Evolutionary conservation across 345 rosid genomes (phyloP).

Genomic region (Viola odorata): DNA sequence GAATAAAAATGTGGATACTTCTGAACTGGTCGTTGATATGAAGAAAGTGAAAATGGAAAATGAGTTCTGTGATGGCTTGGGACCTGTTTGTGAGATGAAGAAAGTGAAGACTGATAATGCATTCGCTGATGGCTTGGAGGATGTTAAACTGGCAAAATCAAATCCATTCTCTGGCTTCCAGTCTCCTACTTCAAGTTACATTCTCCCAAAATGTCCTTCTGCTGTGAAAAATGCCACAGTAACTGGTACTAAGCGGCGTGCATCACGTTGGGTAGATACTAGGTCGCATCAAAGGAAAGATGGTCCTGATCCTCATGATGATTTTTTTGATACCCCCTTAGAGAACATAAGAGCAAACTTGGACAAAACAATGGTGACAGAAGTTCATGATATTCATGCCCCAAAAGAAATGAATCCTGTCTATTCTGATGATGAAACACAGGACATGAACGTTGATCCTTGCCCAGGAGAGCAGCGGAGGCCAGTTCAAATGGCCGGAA

Average conservation of each 20-base stretch:
- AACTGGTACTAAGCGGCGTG: constrained; percentile 57
- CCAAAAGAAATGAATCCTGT: constrained; percentile 26
- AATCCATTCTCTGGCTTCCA: constrained; percentile 30
- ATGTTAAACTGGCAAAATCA: constrained; percentile 30
- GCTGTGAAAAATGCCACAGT: constrained; percentile 34
- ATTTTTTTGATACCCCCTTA: constrained; percentile 78
- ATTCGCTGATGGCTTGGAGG: constrained; percentile 24
- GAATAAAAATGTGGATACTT: constrained; percentile 18
- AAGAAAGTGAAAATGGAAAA: constrained; percentile 35
- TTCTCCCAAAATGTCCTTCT: constrained; percentile 24
- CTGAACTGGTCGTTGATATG: constrained; percentile 17
- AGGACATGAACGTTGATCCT: constrained; percentile 48
- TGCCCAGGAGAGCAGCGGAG: constrained; percentile 33
- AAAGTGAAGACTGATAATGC: constrained; percentile 35
- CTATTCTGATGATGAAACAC: constrained; percentile 66
- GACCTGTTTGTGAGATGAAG: constrained; percentile 18
- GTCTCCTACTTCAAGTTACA: constrained; percentile 23
- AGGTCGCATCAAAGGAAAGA: constrained; percentile 47
- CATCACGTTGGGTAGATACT: constrained; percentile 73
- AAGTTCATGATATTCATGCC: constrained; percentile 7
- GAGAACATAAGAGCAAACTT: constrained; percentile 51
- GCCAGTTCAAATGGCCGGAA: constrained; percentile 32
- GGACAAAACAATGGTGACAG: constrained; percentile 34
- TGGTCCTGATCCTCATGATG: constrained; percentile 78
- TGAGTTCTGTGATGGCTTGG: constrained; percentile 21